These are phyloP conservation scores for Backusella macrospora DNA, from an alignment of 192 early-diverging fungal genomes.

Conservation along the genomic window DNA sequence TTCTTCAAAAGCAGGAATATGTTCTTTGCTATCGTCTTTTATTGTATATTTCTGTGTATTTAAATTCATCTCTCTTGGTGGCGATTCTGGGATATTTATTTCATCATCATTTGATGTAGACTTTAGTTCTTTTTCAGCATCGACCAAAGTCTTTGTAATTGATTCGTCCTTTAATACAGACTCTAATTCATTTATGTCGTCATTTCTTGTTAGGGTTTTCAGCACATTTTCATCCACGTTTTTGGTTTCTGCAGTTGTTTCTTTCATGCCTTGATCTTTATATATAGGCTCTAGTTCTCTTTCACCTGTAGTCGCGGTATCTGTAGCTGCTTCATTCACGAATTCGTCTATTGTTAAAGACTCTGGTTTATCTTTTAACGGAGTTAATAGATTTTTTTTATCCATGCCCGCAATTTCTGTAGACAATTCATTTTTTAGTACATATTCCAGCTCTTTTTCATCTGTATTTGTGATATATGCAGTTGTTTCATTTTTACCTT, in stretches of 20 bases:
- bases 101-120: background rate
- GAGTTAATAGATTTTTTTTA: no score
- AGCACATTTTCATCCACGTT: background rate
- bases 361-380: no score
- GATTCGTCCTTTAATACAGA: background rate
- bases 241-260: background rate
- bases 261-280: background rate
- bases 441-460: no score
- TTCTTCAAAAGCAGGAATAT: background rate
- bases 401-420: no score
- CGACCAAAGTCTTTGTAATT: background rate
- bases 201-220: background rate
- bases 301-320: no score
- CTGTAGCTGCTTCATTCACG: no score
- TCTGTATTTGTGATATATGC: no score
- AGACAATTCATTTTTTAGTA: no score
- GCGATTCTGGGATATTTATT: background rate
- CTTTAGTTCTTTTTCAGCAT: background rate
- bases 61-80: background rate
- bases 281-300: background rate
- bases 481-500: no score
- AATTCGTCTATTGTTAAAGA: no score
- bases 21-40: background rate
- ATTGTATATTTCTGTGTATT: background rate
- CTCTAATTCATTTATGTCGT: background rate